phyloP scores from a whole-genome alignment of 768 basidiomycete genomes.

The Saitozyma podzolica region DNA sequence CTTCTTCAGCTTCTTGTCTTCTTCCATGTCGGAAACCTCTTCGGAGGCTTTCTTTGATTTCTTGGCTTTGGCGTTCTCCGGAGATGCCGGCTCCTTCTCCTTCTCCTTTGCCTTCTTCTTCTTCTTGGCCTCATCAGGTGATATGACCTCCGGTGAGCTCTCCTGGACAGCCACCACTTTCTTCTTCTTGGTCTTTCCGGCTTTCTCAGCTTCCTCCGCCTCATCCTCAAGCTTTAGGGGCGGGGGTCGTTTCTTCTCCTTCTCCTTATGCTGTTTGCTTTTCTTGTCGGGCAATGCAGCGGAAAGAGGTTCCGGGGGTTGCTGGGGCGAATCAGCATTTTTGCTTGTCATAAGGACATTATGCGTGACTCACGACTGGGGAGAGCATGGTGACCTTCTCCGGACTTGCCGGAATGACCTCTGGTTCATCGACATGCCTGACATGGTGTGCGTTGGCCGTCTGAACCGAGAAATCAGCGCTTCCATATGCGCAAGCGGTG shows the following conservation, averaged over 20 bases:
- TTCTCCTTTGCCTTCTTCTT: constrained; percentile 1
- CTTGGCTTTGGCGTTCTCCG: background rate
- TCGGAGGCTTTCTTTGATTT: background rate
- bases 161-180: background rate
- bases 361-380: background rate
- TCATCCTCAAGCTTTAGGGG: background rate
- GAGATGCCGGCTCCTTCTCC: background rate
- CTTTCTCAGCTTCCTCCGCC: background rate
- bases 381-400: background rate
- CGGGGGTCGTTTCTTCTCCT: background rate
- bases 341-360: background rate
- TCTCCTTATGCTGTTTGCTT: background rate
- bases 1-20: background rate
- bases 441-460: background rate
- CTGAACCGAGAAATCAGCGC: background rate
- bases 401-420: background rate
- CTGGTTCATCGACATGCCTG: background rate
- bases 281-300: background rate
- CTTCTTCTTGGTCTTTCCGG: background rate
- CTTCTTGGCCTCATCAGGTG: background rate
- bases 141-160: background rate
- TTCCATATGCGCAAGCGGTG: background rate
- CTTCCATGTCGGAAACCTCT: background rate
- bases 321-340: background rate
- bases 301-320: background rate